These are phyloP conservation scores for Monosporascus ibericus DNA, from an alignment of 2,329 filamentous ascomycete genomes.

Conservation along the genomic window DNA sequence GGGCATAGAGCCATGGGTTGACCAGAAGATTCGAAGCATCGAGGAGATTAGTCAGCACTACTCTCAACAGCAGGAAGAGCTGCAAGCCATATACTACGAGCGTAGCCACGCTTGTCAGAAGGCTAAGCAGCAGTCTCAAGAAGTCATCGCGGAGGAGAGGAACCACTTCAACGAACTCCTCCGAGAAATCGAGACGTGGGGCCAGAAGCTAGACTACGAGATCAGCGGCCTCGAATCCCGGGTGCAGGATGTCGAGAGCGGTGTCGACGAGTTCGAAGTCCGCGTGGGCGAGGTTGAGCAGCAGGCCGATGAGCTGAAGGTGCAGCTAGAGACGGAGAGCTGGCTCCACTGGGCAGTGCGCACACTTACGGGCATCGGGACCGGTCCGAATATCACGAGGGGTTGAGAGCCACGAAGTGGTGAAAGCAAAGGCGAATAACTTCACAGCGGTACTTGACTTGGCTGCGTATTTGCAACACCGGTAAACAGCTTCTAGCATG, in stretches of 20 bases:
- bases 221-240: constrained; percentile 72
- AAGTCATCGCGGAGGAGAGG: constrained; percentile 64
- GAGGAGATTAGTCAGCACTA: constrained; percentile 56
- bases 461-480: too few species aligned
- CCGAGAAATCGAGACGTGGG: constrained; percentile 73
- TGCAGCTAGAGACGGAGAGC: constrained; percentile 56
- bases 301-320: constrained; percentile 56
- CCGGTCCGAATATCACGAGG: constrained; percentile 50
- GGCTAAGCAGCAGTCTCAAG: constrained; percentile 60
- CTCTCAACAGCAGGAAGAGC: constrained; percentile 55
- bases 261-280: constrained; percentile 70
- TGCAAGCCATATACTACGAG: constrained; percentile 63
- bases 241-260: constrained; percentile 81
- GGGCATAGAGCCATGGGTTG: constrained; percentile 56
- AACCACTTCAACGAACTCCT: constrained; percentile 62
- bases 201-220: constrained; percentile 88
- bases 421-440: too few species aligned
- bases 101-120: constrained; percentile 64
- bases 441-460: neutral
- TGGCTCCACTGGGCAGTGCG: constrained; percentile 60
- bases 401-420: constrained; percentile 9
- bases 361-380: constrained; percentile 54
- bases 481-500: neutral
- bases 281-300: constrained; percentile 68
- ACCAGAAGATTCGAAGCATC: constrained; percentile 49